Evolutionary conservation across 495 filamentous ascomycete species (phyloP).

Genomic region (Tuber umbilicatum): DNA sequence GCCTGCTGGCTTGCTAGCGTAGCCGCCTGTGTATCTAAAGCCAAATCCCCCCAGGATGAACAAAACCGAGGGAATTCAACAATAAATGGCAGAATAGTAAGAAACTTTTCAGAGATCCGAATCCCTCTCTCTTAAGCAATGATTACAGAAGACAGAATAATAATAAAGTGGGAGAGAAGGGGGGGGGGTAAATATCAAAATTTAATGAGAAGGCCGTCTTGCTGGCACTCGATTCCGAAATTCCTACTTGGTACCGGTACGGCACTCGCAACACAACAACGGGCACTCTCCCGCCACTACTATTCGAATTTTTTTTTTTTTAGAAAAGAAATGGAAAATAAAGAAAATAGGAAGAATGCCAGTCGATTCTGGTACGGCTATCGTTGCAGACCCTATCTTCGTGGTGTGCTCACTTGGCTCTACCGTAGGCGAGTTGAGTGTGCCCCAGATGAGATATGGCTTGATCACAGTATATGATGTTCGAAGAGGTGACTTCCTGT

Average conservation of each 20-base stretch:
- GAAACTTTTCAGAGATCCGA: not conserved
- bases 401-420: conserved; percentile 14
- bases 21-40: conserved; percentile 20
- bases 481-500: conserved; percentile 24
- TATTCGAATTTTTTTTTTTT: not conserved
- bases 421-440: conserved; percentile 28
- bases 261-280: not conserved
- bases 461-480: conserved; percentile 30
- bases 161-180: not conserved
- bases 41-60: not conserved
- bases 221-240: not conserved
- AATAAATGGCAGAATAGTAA: not conserved
- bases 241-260: not conserved
- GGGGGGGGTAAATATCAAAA: conserved; percentile 1
- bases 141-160: not conserved
- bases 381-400: not conserved
- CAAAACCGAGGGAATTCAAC: not conserved
- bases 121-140: not conserved
- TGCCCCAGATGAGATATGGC: conserved; percentile 34
- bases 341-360: not conserved
- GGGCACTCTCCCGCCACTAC: not conserved
- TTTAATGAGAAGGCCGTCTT: not conserved
- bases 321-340: not conserved
- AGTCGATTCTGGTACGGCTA: not conserved
- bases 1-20: conserved; percentile 16